Evolutionary conservation across 179 eudicot genomes (phyloP), one percentile per base, ranked within the genome.

Genomic region (Pouteria campechiana): DNA sequence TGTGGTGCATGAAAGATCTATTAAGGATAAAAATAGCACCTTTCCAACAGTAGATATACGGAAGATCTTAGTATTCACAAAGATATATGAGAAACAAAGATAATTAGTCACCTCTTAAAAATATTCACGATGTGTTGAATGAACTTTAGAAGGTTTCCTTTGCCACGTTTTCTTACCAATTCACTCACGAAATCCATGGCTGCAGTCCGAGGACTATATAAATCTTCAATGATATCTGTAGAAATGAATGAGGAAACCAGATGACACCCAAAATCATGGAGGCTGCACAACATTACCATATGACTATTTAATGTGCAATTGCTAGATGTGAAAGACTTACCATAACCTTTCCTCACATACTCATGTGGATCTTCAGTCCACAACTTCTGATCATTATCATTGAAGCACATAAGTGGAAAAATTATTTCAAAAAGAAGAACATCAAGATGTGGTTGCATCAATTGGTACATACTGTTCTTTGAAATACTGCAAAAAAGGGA

Each of bases 301-400:
- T n/a, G n/a, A n/a, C n/a, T n/a, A 8, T 23, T 33, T 5, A 8
- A 12, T 7, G 4, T 22, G 8, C 17, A 7, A 5, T 16, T 32
- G 35, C 28, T 23, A 41, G 30, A 48, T 27, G 28, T 45, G 22
- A 13, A 41, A 24, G 44, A 66, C 92, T 59, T 57, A 92, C 99
- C 99, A 69, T 92, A 92, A 35, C 99, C 99, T 70, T 92, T 92
- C 69, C 99, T 75, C 39, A 92, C 94, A 71, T 92, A 92, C 70
- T 92, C 99, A 72, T 92, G 94, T 13, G 99, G 99, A 46, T 92
- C 99, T 67, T 92, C 99, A 48, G 87, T 96, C 99, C 99, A 92
- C 48, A 92, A 93, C 63, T 65, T 79, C 58, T 83, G 88, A 56
- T 92, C 99, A 45, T 79, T 74, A 61, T 87, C 99, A 51, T 68